Percentiles rank a stretch among this genome's conserved stretches.
These are phyloP conservation scores for Fomitiporia mediterranea DNA, from an alignment of 1,284 basidiomycete genomes.

Conservation along the genomic window DNA sequence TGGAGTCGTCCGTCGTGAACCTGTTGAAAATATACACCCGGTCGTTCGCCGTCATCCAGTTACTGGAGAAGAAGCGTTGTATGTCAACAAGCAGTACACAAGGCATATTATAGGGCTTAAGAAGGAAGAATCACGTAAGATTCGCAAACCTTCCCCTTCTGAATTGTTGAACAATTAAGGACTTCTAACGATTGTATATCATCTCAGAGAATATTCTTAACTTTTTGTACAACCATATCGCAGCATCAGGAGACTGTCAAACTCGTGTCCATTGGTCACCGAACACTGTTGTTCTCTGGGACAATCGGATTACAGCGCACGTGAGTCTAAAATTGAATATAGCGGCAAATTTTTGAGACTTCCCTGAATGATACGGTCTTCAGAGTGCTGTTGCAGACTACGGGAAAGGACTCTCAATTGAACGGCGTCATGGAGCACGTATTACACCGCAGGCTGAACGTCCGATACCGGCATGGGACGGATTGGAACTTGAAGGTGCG, in stretches of 20 bases:
- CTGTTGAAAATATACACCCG: constrained; percentile 71
- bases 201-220: constrained; percentile 57
- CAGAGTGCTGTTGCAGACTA: constrained; percentile 82
- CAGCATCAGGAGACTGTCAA: constrained; percentile 66
- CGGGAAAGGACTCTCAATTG: constrained; percentile 42
- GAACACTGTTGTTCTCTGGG: constrained; percentile 69
- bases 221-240: constrained; percentile 69
- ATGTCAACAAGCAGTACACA: constrained; percentile 78
- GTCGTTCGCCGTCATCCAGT: constrained; percentile 71
- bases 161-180: background rate
- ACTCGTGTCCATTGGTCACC: constrained; percentile 67
- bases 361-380: background rate
- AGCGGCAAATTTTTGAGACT: background rate
- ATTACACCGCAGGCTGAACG: constrained; percentile 82
- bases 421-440: constrained; percentile 72
- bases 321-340: too few species aligned
- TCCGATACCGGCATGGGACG: constrained; percentile 62
- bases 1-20: constrained; percentile 67
- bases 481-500: constrained; percentile 52
- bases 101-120: constrained; percentile 75
- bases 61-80: constrained; percentile 77
- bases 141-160: background rate
- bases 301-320: constrained; percentile 72
- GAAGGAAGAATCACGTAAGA: constrained; percentile 69
- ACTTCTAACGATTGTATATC: constrained; percentile 2